A percentile compares a stretch with the other conserved stretches of the same genome.
These are phyloP conservation scores for Lodderomyces pseudojiufengensis DNA, from an alignment of 1,139 yeast species.

Conservation along the genomic window DNA sequence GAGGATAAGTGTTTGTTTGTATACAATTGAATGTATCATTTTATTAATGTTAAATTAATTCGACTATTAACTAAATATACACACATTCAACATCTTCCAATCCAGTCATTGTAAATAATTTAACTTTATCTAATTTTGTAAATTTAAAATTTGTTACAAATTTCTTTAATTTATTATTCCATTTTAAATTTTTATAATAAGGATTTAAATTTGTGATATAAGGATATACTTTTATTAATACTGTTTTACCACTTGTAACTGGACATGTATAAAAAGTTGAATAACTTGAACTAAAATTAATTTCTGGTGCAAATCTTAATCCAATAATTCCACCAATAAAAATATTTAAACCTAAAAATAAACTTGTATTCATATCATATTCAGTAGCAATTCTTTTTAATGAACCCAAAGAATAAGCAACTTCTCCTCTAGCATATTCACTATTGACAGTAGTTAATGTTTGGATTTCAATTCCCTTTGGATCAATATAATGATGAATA, in stretches of 20 bases:
- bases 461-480: slow-evolving; percentile 9
- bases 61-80: no score
- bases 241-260: slow-evolving; percentile 11
- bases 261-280: slow-evolving; percentile 11
- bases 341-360: slow-evolving; percentile 8
- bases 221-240: slow-evolving; percentile 11
- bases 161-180: slow-evolving; percentile 9
- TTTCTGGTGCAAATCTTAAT: slow-evolving; percentile 11
- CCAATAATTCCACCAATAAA: slow-evolving; percentile 8
- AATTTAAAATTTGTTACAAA: slow-evolving; percentile 6
- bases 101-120: slow-evolving; percentile 12
- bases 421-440: slow-evolving; percentile 9
- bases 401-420: slow-evolving; percentile 8
- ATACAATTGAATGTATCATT: no score
- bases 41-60: no score
- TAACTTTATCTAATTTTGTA: slow-evolving; percentile 4
- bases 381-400: slow-evolving; percentile 7
- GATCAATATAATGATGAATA: slow-evolving; percentile 2
- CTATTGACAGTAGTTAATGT: slow-evolving; percentile 8
- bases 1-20: no score
- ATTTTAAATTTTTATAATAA: slow-evolving; percentile 7
- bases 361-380: slow-evolving; percentile 6
- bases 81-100: slow-evolving; percentile 15
- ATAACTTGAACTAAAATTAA: slow-evolving; percentile 5
- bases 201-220: slow-evolving; percentile 7